Base-by-base conservation (phyloP, 2,329 filamentous ascomycete genomes). In the Aureobasidium mangrovei region DNA sequence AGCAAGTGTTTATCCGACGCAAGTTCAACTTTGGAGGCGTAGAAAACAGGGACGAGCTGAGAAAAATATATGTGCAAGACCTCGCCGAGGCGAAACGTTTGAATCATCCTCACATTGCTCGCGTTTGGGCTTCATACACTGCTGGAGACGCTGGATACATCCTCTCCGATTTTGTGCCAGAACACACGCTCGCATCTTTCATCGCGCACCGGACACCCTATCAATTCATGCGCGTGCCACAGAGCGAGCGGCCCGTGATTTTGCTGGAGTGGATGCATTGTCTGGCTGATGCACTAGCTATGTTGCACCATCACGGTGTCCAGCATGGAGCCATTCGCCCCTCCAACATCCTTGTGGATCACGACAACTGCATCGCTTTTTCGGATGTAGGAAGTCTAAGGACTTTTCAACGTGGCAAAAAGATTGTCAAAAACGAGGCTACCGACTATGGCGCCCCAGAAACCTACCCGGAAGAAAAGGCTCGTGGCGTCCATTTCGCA, bases 361-460 rank as follows among this genome's bases (percentile, higher is more conserved):
- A 75, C 56, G 74, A 80, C 57, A 84, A 87, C 60, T 74, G 79
- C 57, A 80, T 89, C 44, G 84, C 85, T 56, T 81, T 86, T 57
- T 77, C 81, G 49, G 85, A 88, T 61, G 78, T 83, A 52, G 64
- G 71, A 61, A 62, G 69, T 65, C 58, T 74, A 62, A 58, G 72
- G 62, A 70, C 75, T 0, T 74, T 83, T 29, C 73, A 81, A 36
- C 70, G 70, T 47, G 76, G 74, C 43, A 77, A 77, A 56, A 77
- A 73, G 56, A 67, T 71, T 12, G 82, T 84, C 58, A 82, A 86
- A 60, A 82, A 82, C 58, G 86, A 88, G 64, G 74, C 74, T 7
- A 88, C 88, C 67, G 82, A 87, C 62, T 89, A 89, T 62, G 80
- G 81, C 1, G 83, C 86, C 0, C 86, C 86, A 1, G 86, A 91